Evolutionary conservation across 164 flowering plant genomes (phyloP).

Genomic region (Akebia trifoliata): DNA sequence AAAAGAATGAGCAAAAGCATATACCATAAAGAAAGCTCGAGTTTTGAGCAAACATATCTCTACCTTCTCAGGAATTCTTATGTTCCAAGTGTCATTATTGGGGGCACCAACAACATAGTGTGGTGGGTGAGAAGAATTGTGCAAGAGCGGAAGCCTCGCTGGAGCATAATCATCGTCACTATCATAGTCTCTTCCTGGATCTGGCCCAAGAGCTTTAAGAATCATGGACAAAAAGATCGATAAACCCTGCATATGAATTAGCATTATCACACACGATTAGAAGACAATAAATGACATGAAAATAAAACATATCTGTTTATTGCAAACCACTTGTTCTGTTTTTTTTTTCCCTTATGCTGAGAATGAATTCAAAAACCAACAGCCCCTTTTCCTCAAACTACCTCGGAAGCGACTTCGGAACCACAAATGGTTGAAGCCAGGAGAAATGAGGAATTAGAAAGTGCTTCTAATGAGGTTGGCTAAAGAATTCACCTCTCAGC

Average conservation of each 20-base stretch:
- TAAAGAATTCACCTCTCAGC: no score
- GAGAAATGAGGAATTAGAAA: neutral
- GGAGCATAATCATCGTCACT: constrained; percentile 68
- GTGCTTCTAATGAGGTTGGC: neutral
- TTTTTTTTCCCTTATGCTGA: neutral
- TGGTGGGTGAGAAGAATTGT: constrained; percentile 34
- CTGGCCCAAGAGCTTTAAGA: constrained; percentile 75
- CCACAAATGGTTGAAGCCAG: no score
- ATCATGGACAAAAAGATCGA: constrained; percentile 61
- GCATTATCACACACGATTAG: neutral
- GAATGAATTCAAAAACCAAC: neutral
- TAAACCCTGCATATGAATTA: constrained; percentile 44
- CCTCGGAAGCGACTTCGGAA: no score
- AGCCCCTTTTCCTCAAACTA: neutral
- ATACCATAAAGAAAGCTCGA: neutral
- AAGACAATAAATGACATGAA: neutral
- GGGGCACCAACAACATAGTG: constrained; percentile 41
- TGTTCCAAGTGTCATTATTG: constrained; percentile 41
- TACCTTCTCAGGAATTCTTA: constrained; percentile 45
- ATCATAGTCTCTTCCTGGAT: constrained; percentile 47
- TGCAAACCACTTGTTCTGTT: neutral
- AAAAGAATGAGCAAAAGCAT: neutral
- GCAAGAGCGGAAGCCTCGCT: constrained; percentile 56
- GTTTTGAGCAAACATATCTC: neutral
- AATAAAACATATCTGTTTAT: neutral